Percentiles rank a stretch among this genome's conserved stretches.
Conservation (phyloP, 192 early-diverging fungal genomes). For the Diversispora eburnea region DNA sequence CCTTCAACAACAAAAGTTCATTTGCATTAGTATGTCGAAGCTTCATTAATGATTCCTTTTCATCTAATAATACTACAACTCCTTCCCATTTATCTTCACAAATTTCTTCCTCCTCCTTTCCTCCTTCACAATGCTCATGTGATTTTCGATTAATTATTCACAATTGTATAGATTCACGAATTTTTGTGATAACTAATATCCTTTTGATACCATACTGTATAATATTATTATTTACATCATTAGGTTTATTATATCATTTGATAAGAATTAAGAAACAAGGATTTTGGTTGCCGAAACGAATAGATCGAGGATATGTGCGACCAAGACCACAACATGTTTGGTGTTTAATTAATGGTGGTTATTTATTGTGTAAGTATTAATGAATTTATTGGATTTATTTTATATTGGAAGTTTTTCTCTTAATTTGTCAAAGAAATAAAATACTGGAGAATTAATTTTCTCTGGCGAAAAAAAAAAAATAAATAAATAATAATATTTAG, state of each 20-base stretch:
- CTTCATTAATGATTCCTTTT: too few relatives aligned
- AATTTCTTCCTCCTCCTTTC: too few relatives aligned
- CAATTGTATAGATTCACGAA: background rate
- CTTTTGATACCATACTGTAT: background rate
- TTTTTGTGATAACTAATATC: background rate
- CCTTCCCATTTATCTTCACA: too few relatives aligned
- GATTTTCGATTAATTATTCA: conserved; percentile 12
- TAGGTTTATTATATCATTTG: background rate
- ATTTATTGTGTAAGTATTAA: background rate
- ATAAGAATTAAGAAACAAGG: background rate
- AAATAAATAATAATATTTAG: too few relatives aligned
- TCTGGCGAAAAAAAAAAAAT: too few relatives aligned
- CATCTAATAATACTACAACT: too few relatives aligned
- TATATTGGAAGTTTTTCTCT: background rate
- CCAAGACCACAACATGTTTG: conserved; percentile 8
- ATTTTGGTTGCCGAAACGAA: background rate
- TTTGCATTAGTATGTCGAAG: too few relatives aligned
- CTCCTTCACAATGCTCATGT: background rate
- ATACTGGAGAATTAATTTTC: too few relatives aligned
- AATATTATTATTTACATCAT: background rate
- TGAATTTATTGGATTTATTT: background rate
- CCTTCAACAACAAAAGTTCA: too few relatives aligned
- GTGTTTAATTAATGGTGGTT: too few relatives aligned
- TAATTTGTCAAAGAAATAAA: background rate
- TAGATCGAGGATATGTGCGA: background rate